A percentile compares a stretch with the other conserved stretches of the same genome.
Conservation (phyloP, 2,329 filamentous ascomycete genomes). For the Verticillium zaregamsianum region DNA sequence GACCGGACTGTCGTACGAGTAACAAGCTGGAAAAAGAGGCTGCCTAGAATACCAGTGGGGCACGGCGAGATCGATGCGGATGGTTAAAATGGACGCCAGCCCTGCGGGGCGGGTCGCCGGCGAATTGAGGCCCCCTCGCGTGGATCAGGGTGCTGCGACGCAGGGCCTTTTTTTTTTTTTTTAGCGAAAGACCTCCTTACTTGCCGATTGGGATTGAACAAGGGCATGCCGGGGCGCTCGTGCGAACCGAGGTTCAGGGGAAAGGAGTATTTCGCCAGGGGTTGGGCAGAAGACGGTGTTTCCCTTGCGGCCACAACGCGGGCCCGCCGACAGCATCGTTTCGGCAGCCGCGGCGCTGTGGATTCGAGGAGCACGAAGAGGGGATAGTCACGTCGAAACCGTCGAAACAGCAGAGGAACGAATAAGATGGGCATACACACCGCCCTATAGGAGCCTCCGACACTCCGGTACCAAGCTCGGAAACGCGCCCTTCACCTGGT, state of each 20-base stretch:
- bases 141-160: background rate
- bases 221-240: background rate
- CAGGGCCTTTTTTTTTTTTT: background rate
- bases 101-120: background rate
- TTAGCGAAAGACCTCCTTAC: background rate
- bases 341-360: no score
- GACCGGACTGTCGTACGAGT: background rate
- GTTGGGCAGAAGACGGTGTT: no score
- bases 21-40: background rate
- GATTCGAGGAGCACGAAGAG: no score
- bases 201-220: background rate
- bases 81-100: background rate
- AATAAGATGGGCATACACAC: no score
- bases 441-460: no score
- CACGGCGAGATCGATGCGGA: background rate
- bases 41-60: background rate
- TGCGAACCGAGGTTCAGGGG: no score
- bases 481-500: background rate
- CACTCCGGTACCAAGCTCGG: no score
- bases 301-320: no score
- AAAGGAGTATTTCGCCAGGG: no score
- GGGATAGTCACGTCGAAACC: no score
- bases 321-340: no score
- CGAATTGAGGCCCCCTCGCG: background rate
- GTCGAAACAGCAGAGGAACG: no score